These are phyloP conservation scores for Alternaria gaisen DNA, from an alignment of 2,329 filamentous ascomycete genomes.

Conservation along the genomic window DNA sequence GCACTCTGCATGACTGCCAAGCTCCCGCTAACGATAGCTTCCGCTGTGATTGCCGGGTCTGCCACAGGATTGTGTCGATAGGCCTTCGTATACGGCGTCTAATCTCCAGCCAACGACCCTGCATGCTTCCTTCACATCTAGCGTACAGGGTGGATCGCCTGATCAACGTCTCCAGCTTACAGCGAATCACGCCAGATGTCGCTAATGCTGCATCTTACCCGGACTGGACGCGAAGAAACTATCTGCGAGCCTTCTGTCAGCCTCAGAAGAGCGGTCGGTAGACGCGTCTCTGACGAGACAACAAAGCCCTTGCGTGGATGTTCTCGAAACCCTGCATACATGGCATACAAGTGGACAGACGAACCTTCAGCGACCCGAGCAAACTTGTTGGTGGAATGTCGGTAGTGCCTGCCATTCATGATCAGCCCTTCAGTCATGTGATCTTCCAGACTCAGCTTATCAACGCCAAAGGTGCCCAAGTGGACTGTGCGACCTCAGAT, in stretches of 20 bases:
- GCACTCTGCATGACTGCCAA: neutral
- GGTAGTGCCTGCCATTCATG: neutral
- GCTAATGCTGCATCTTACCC: too few species aligned
- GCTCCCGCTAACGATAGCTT: conserved; percentile 1
- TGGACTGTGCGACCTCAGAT: neutral
- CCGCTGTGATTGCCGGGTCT: conserved; percentile 1
- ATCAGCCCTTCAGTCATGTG: neutral
- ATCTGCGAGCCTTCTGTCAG: too few species aligned
- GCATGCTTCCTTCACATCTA: neutral
- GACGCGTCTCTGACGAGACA: conserved; percentile 8
- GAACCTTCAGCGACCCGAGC: neutral
- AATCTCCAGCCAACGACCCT: neutral
- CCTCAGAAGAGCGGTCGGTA: neutral
- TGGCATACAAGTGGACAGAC: conserved; percentile 1
- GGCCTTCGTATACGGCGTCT: neutral
- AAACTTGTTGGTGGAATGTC: neutral
- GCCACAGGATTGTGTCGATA: neutral
- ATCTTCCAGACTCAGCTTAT: conserved; percentile 4
- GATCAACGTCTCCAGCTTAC: conserved; percentile 1
- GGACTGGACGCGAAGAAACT: too few species aligned
- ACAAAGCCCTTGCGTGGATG: conserved; percentile 10
- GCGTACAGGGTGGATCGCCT: neutral
- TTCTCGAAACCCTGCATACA: neutral
- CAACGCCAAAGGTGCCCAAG: neutral
- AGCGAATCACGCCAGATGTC: neutral